Evolutionary conservation across 495 filamentous ascomycete genomes (phyloP).

Genomic region (Letharia columbiana): DNA sequence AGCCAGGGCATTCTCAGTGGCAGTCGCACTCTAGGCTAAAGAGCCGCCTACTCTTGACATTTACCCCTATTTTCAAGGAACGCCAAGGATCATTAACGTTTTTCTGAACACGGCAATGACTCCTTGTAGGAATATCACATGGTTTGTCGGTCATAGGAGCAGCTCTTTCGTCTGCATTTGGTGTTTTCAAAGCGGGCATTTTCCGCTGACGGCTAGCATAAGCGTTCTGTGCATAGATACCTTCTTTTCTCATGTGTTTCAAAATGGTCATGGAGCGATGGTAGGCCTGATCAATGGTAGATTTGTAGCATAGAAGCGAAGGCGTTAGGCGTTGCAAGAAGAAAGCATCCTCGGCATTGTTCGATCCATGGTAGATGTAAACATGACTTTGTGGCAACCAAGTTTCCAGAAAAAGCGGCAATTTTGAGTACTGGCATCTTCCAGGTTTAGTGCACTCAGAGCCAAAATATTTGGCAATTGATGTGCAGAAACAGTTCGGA

Average conservation of each 20-base stretch:
- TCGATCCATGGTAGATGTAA: not conserved
- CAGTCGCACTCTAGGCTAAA: constrained; percentile 42
- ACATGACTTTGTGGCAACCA: not conserved
- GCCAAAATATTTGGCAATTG: not conserved
- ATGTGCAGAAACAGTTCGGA: not conserved
- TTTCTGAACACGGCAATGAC: not conserved
- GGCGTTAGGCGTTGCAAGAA: constrained; percentile 6
- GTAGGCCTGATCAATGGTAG: not conserved
- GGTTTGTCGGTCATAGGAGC: constrained; percentile 1
- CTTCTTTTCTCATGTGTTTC: constrained; percentile 1
- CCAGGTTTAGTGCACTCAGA: not conserved
- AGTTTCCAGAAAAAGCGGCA: not conserved
- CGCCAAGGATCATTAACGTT: constrained; percentile 7
- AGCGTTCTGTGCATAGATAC: not conserved
- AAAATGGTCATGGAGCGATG: not conserved
- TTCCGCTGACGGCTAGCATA: not conserved
- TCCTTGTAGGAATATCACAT: not conserved
- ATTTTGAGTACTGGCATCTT: not conserved
- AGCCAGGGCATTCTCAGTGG: constrained; percentile 47
- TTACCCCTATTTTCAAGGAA: constrained; percentile 9
- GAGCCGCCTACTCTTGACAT: constrained; percentile 1
- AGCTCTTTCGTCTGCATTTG: not conserved
- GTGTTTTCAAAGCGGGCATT: not conserved
- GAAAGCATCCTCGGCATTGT: not conserved
- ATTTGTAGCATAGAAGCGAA: constrained; percentile 12